Evolutionary conservation across 2,329 filamentous ascomycete genomes (phyloP).

Genomic region (Pseudocercospora fijiensis): DNA sequence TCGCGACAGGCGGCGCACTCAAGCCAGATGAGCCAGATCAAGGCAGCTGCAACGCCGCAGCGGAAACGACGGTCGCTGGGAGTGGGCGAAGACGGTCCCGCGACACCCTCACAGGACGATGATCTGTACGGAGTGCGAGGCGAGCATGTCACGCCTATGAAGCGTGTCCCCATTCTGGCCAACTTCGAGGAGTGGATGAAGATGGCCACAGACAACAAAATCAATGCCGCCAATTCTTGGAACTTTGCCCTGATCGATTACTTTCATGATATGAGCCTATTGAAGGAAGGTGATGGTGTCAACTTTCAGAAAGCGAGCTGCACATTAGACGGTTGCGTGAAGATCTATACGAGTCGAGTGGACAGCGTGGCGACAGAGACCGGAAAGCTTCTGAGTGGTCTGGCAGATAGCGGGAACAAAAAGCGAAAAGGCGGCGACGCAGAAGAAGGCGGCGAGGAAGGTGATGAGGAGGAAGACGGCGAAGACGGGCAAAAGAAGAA

Average conservation of each 20-base stretch:
- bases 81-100: constrained; percentile 46
- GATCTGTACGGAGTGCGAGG: constrained; percentile 58
- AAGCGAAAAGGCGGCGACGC: constrained; percentile 56
- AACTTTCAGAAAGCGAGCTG: constrained; percentile 99
- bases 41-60: constrained; percentile 63
- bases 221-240: constrained; percentile 98
- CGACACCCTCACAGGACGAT: constrained; percentile 51
- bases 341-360: constrained; percentile 97
- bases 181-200: constrained; percentile 99
- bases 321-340: constrained; percentile 95
- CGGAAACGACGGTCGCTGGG: constrained; percentile 48
- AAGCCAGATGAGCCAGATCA: constrained; percentile 87
- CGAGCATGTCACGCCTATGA: constrained; percentile 86
- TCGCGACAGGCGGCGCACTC: constrained; percentile 86
- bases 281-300: constrained; percentile 94
- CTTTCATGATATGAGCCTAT: constrained; percentile 96
- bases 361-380: constrained; percentile 98
- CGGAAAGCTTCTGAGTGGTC: constrained; percentile 85
- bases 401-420: constrained; percentile 78
- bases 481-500: constrained; percentile 55
- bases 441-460: constrained; percentile 60
- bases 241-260: constrained; percentile 99
- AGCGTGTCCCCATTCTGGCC: constrained; percentile 89
- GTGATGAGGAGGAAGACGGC: constrained; percentile 61
- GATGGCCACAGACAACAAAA: constrained; percentile 96